Evolutionary conservation across 208 protist species (phyloP), one percentile per base, ranked within the genome.

Genomic region (Crithidia expoeki): DNA sequence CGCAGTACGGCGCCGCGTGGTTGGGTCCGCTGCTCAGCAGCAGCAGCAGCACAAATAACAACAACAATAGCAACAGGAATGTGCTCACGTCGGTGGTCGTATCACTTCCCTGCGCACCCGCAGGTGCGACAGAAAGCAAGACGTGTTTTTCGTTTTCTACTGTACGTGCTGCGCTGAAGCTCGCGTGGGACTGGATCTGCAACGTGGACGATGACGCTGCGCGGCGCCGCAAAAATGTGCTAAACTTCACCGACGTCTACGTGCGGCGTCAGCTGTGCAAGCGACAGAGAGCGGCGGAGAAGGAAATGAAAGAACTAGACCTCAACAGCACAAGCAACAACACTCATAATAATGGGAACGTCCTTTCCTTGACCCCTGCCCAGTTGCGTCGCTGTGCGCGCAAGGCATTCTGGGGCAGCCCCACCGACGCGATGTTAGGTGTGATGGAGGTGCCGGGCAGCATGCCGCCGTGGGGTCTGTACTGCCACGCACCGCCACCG

Each of bases 391-490:
- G 38, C 21, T 38, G 34, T 36, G 57, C 56, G 27, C 50, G 46
- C 10, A 57, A 36, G 11, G 66, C 52, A 12, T 71, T 72, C 51
- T 91, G 81, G 85, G 59, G 78, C 2, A 56, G 67, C 38, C 82
- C 85, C 1, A 82, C 80, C 6, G 72, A 85, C 42, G 69, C 77
- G 23, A 85, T 86, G 74, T 49, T 80, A 25, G 73, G 78, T 36
- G 70, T 77, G 25, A 75, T 67, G 34, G 73, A 80, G 25, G 70
- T 81, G 36, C 67, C 76, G 1, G 85, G 82, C 16, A 77, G 80
- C 68, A 62, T 55, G 23, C 44, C 77, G 44, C 80, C 85, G 19
- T 87, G 73, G 79, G 58, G 55, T 7, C 55, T 84, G 12, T 74
- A 53, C 65, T 73, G 55, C 28, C n/a, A 55, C 34, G 44, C 71